Base-by-base conservation (phyloP, 2,329 filamentous ascomycete genomes). In the Bimuria novae-zelandiae region DNA sequence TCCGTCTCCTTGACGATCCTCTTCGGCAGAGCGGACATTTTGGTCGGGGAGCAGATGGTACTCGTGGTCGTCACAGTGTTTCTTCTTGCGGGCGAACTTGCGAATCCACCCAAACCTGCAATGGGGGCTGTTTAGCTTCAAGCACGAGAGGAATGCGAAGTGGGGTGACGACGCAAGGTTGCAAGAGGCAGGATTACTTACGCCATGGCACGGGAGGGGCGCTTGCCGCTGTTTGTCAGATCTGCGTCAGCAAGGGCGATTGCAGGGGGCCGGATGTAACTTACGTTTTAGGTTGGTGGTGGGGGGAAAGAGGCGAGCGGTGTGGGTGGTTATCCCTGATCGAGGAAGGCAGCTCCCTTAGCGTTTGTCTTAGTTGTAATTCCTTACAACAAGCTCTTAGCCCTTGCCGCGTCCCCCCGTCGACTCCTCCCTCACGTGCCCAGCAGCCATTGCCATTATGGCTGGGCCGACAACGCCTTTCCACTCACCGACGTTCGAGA, bases 1-100 rank as follows among this genome's bases (percentile, higher is more conserved):
- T 99, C 93, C 17, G 94, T 99, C 84, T 99, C 95, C 79, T 99
- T 99, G 71, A 97, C 84, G 71, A 99, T 99, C 72, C 94, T 84
- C 82, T 99, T 99, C 27, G 94, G 93, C 62, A 99, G 82, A 59
- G 91, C 87, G 90, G 81, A 82, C 56, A 56, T 70, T 27, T 25
- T 59, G 27, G 49, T 45, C 10, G 37, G 19, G 41, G 51, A 50
- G 46, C n/a, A 5, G 16, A 16, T 29, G n/a, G 36, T 17, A 29
- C 17, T 7, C 4, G 21, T 22, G 7, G 27, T 14, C 23, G 25
- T 29, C 17, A 22, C n/a, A 17, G 27, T n/a, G n/a, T n/a, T n/a
- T n/a, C n/a, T n/a, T n/a, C n/a, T n/a, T n/a, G n/a, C n/a, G n/a
- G n/a, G n/a, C n/a, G n/a, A n/a, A n/a, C n/a, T n/a, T n/a, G n/a